Base-by-base conservation (phyloP, 2,329 filamentous ascomycete genomes). In the Venturia carpophila region DNA sequence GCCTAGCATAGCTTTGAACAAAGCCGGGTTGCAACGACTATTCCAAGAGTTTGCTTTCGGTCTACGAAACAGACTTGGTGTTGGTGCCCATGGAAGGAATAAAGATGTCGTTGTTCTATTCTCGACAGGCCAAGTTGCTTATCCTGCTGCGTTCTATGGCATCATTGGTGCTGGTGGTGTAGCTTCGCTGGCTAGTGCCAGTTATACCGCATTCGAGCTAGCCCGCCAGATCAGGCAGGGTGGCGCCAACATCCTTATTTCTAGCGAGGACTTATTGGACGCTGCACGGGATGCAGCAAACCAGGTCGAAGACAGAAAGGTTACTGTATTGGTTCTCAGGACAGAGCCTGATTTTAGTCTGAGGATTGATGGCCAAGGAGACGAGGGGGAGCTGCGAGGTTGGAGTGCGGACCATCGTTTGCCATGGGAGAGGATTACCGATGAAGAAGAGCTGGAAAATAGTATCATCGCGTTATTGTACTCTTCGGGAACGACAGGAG, bases 81-180 rank as follows among this genome's bases (percentile, higher is more conserved):
- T 87, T 55, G 84, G 84, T 17, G 71, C 71, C 2, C 65, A 76
- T 15, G 82, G 83, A 0, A 75, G 79, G 0, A 79, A 75, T 43
- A 77, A 77, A 63, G 74, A 76, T 63, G 74, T 76, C 68, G 79
- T 86, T 3, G 81, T 86, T 13, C 77, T 80, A 21, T 79, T 86
- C 39, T 84, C 82, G 0, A 80, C 80, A 0, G 84, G 84, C 1
- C 82, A 87, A 68, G 79, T 79, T 56, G 75, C 84, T 3, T 75
- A 86, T 0, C 79, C 83, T 0, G 75, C 79, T 11, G 68, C 84
- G 1, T 83, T 84, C 69, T 86, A 79, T 68, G 82, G 80, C 13
- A 79, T 85, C 63, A 76, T 87, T 60, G 84, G 82, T 3, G 83
- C 84, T 1, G 84, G 81, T 0, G 85, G 83, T n/a, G 79, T 87